Base-by-base conservation (phyloP, 176 grass and related monocot species). In the Zoysia pacifica region DNA sequence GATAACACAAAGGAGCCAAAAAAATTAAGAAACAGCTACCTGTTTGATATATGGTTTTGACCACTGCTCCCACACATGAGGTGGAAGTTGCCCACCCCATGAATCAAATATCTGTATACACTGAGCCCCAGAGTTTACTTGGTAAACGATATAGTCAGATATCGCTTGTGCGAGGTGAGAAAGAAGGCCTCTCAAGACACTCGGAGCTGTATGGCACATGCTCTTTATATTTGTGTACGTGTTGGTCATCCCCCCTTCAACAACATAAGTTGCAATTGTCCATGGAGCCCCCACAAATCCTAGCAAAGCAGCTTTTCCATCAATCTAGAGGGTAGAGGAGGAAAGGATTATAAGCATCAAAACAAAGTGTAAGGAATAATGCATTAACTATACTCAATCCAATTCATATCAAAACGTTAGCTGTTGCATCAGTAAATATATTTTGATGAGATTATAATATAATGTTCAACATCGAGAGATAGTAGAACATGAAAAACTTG, bases 101-200 rank as follows among this genome's bases (percentile, higher is more conserved):
- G 96, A 98, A 85, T 98, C 96, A 85, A 98, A 98, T 87, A 98
- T 98, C 60, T 98, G 96, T 87, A 98, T 87, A 80, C 96, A 98
- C 35, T 94, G 92, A 72, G 96, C 96, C 64, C 96, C 96, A 54
- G 92, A 98, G 53, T 94, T 94, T 77, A 94, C 78, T 93, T 98
- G 92, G 77, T 87, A 98, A 81, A 98, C 91, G 70, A 94, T 87
- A 59, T 98, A 98, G 54, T 98, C 90, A 62, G 96, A 85, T 89
- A 98, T 94, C 41, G 92, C 90, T 70, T 93, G 74, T 50, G 90
- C 81, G 42, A 98, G 81, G 79, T 98, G 96, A 82, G 83, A 89
- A 42, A 98, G 88, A 86, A 94, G 96, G 69, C 88, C 86, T 72
- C 80, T 98, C 52, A 98, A 81, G 49, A 98, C 84, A 86, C 85